phyloP scores from a whole-genome alignment of 768 basidiomycete species.

The Mycena latifolia region DNA sequence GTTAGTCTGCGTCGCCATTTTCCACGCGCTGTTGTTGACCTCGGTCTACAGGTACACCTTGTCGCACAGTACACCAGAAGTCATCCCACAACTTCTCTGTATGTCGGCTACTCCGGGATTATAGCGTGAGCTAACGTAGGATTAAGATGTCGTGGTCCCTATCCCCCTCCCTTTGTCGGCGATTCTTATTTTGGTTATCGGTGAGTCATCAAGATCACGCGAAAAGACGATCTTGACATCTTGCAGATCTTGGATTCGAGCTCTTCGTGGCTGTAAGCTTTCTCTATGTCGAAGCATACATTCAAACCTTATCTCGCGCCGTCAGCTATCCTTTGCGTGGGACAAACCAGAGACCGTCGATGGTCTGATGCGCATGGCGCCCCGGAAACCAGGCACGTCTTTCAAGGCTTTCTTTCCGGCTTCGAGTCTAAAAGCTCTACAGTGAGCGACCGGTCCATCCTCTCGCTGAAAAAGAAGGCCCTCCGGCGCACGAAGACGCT shows the following conservation, averaged over 20 bases:
- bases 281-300: not conserved
- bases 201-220: slow-evolving; percentile 47
- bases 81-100: slow-evolving; percentile 78
- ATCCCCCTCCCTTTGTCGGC: slow-evolving; percentile 76
- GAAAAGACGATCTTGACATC: not conserved
- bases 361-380: slow-evolving; percentile 75
- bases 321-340: slow-evolving; percentile 78
- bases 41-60: slow-evolving; percentile 64
- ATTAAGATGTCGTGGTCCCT: slow-evolving; percentile 73
- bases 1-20: slow-evolving; percentile 44
- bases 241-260: slow-evolving; percentile 77
- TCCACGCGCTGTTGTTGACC: not conserved
- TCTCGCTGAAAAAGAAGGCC: slow-evolving; percentile 66
- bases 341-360: slow-evolving; percentile 75
- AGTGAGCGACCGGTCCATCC: slow-evolving; percentile 71
- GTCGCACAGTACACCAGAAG: slow-evolving; percentile 76
- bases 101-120: slow-evolving; percentile 36
- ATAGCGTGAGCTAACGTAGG: slow-evolving; percentile 11
- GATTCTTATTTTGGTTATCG: slow-evolving; percentile 78
- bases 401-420: not conserved
- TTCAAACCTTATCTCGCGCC: not conserved
- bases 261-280: slow-evolving; percentile 71
- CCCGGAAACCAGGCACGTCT: slow-evolving; percentile 70
- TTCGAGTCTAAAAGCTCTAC: not conserved
- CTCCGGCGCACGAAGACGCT: slow-evolving; percentile 68